Evolutionary conservation across 768 basidiomycete species (phyloP).

Genomic region (Chalciporus piperatus): DNA sequence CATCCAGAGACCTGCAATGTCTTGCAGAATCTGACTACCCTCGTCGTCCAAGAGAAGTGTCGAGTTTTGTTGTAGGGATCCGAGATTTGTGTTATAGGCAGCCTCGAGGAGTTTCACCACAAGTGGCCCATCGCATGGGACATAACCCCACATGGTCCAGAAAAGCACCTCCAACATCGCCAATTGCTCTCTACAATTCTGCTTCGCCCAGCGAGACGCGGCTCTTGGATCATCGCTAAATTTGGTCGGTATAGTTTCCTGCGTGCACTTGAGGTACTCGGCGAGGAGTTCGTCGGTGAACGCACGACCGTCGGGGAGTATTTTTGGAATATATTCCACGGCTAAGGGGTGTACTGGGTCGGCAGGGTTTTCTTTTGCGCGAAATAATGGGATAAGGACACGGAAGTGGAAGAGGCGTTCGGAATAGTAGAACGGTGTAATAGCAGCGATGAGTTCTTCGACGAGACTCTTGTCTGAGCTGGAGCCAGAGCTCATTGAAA

Average conservation of each 20-base stretch:
- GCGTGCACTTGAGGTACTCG: slow-evolving; percentile 55
- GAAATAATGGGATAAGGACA: slow-evolving; percentile 70
- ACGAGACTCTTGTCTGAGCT: slow-evolving; percentile 39
- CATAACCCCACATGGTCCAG: slow-evolving; percentile 81
- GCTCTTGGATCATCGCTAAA: slow-evolving; percentile 51
- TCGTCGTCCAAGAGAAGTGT: slow-evolving; percentile 74
- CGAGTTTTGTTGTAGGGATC: slow-evolving; percentile 58
- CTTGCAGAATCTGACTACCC: slow-evolving; percentile 59
- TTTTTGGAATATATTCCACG: slow-evolving; percentile 48
- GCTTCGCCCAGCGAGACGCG: slow-evolving; percentile 69
- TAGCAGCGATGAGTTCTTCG: slow-evolving; percentile 49
- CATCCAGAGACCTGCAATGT: slow-evolving; percentile 74
- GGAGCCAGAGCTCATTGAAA: slow-evolving; percentile 48
- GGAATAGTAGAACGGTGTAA: slow-evolving; percentile 79
- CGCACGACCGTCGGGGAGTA: slow-evolving; percentile 62
- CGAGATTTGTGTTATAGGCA: slow-evolving; percentile 63
- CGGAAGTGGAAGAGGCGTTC: slow-evolving; percentile 74
- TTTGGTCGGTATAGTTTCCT: slow-evolving; percentile 44
- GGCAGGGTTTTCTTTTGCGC: slow-evolving; percentile 57
- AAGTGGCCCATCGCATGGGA: slow-evolving; percentile 59
- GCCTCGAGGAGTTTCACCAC: slow-evolving; percentile 63
- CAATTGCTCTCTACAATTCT: slow-evolving; percentile 74
- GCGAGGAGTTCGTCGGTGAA: slow-evolving; percentile 60
- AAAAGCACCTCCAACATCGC: slow-evolving; percentile 84
- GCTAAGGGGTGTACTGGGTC: slow-evolving; percentile 58